Base-by-base conservation (phyloP, 1,284 basidiomycete species). In the Chalciporus sp. region DNA sequence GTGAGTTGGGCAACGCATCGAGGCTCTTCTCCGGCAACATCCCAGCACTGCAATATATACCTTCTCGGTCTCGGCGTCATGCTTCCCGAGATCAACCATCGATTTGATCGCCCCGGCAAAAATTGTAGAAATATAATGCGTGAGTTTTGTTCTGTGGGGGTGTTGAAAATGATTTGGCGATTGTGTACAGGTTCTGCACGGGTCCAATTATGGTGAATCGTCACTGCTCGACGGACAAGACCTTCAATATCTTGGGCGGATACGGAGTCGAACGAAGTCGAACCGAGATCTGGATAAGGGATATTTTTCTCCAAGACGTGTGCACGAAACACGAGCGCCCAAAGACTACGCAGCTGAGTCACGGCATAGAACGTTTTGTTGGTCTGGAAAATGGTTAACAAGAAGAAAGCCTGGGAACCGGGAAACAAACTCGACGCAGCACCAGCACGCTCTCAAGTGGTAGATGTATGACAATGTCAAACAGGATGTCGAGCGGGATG, bases 21-120 rank as follows among this genome's bases (percentile, higher is more conserved):
- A 0, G 76, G 72, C 26, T 44, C 23, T 7, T 48, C 33, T 3
- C 17, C 0, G 0, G 55, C 42, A 7, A 80, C 44, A 55, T 85
- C 81, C 84, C 84, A 86, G 52, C 82, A 83, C 47, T 80, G 77
- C 33, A 85, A 51, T 8, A 64, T 66, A 40, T 74, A 78, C n/a
- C 60, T 45, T 12, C 63, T 51, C 20, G 48, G 64, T 7, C 33
- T 54, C n/a, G 47, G 61, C 17, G 59, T 66, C 64, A 67, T 65
- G 17, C 65, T 69, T 26, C 83, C 63, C 0, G 78, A 79, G 26
- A 86, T 59, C 1, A 86, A 63, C 66, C 74, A 80, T 7, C 73
- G 68, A 19, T 67, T 66, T 1, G 64, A 68, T 31, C 68, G 58
- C 0, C 68, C 71, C 1, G 77, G 76, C 0, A 85, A 53, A 58